Evolutionary conservation across 2,329 filamentous ascomycete species (phyloP).

Genomic region (Albophoma yamanashiensis): DNA sequence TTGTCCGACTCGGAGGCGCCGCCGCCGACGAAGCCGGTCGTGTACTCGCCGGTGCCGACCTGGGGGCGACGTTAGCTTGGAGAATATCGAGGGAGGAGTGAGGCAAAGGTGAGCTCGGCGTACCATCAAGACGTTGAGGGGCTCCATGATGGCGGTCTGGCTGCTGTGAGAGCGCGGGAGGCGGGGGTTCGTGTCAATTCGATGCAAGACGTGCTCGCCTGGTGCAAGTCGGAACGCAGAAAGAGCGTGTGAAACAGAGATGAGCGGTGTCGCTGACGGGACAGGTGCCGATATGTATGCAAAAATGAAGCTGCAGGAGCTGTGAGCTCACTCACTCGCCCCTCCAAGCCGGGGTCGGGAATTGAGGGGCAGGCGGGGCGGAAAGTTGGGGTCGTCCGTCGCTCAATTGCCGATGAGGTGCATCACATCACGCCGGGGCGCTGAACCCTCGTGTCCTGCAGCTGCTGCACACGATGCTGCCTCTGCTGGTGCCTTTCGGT

Average conservation of each 20-base stretch:
- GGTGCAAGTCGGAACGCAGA: neutral
- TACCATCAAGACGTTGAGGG: slow-evolving; percentile 61
- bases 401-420: neutral
- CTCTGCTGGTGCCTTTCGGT: neutral
- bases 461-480: neutral
- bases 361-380: neutral
- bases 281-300: neutral
- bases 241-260: neutral
- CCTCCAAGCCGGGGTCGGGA: neutral
- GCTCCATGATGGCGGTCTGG: slow-evolving; percentile 33
- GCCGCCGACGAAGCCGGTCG: slow-evolving; percentile 82
- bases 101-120: slow-evolving; percentile 9
- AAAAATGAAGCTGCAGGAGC: neutral
- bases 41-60: slow-evolving; percentile 94
- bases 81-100: neutral
- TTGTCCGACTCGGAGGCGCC: slow-evolving; percentile 83
- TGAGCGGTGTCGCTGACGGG: neutral
- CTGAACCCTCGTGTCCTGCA: too few relatives aligned
- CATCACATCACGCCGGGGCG: neutral
- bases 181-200: neutral
- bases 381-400: neutral
- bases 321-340: neutral
- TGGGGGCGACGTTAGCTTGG: slow-evolving; percentile 16
- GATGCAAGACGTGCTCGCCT: neutral
- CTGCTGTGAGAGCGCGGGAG: neutral